phyloP scores from a whole-genome alignment of 352 stramenopile genomes.

The Globisporangium cylindrosporum region DNA sequence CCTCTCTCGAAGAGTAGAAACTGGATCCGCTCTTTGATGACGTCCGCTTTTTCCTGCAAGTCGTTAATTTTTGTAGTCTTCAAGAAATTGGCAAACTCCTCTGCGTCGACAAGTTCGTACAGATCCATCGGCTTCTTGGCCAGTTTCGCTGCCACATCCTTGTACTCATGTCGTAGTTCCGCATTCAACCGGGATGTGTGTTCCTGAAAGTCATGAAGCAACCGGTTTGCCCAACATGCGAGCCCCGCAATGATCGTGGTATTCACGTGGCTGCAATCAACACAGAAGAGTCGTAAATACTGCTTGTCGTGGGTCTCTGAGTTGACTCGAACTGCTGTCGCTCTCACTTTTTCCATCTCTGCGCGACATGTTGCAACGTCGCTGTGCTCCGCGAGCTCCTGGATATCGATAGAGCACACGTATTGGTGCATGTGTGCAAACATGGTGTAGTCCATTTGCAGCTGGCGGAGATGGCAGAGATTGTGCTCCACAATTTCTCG shows the following conservation, averaged over 20 bases:
- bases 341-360: constrained; percentile 23
- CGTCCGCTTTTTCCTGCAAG: constrained; percentile 40
- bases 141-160: constrained; percentile 60
- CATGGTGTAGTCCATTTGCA: constrained; percentile 41
- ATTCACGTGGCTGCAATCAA: constrained; percentile 56
- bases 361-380: constrained; percentile 21
- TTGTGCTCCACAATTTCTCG: constrained; percentile 65
- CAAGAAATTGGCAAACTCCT: constrained; percentile 50
- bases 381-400: constrained; percentile 13
- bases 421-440: constrained; percentile 34
- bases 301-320: constrained; percentile 10
- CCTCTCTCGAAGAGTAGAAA: constrained; percentile 69
- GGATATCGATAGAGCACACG: constrained; percentile 21
- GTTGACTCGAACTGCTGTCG: constrained; percentile 18
- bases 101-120: constrained; percentile 68
- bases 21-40: constrained; percentile 56
- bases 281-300: constrained; percentile 34
- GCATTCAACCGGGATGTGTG: constrained; percentile 42
- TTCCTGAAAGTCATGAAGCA: constrained; percentile 54
- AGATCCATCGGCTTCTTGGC: constrained; percentile 65
- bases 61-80: constrained; percentile 41
- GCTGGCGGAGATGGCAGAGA: constrained; percentile 28
- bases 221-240: constrained; percentile 31
- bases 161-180: constrained; percentile 67
- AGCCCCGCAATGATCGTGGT: constrained; percentile 33